Evolutionary conservation across 805 yeast species (phyloP), one percentile per base, ranked within the genome.

Genomic region (Wickerhamomyces rabaulensis): DNA sequence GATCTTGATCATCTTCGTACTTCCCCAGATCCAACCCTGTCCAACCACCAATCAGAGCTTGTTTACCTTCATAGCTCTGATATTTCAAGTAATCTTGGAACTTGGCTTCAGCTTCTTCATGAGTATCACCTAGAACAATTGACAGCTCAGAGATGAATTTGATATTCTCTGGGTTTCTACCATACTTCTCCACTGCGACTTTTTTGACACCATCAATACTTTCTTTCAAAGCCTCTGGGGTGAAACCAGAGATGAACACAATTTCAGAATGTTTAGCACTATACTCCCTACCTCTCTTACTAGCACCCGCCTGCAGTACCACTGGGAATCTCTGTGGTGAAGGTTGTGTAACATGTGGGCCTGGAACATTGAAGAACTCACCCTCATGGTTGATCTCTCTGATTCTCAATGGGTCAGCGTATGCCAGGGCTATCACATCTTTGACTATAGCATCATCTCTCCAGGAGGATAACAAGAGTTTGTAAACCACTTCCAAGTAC

Each of bases 1-100:
- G 50, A 43, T 66, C 70, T 41, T 68, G 67, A 19, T 65, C 68
- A 42, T 57, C 52, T 16, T 51, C 58, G 52, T 61, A 71, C 21
- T 61, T 55, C 25, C 67, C 62, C 40, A 71, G 60, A 45, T 73
- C 76, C 36, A 68, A 57, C 3, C 74, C 75, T 7, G 73, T 68
- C 74, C 75, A 70, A 2, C 77, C 76, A 23, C 75, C 66, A 52
- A 73, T 65, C 44, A 73, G 57, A 0, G 74, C 73, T 42, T 68
- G 66, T 1, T 74, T 74, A 13, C 75, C 77, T 46, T 71, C 76
- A 9, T 59, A 53, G 48, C 67, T 70, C 6, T 68, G 67, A 45
- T 64, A 62, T 12, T 50, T 46, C 43, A 56, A 54, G 43, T 52
- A 67, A 3, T 64, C 65, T 35, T 61, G 55, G 15, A 25, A 33